Base-by-base conservation (phyloP, 164 flowering plant genomes). In the Stephania cephalantha region DNA sequence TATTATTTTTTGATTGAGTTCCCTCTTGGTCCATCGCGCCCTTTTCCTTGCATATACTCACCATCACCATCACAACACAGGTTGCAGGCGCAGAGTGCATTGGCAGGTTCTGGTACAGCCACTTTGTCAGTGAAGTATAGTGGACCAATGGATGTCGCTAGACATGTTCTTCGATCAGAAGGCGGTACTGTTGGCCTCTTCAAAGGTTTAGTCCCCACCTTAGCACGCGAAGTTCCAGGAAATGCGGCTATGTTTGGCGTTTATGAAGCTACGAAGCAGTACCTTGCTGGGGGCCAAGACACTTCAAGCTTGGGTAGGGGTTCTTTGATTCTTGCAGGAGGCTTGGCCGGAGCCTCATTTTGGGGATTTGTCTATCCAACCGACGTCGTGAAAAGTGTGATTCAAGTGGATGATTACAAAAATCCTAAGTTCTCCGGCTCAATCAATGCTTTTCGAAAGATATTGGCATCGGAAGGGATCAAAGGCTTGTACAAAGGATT, bases 141-240 rank as follows among this genome's bases (percentile, higher is more conserved):
- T n/a, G 98, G 99, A 17, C 99, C 99, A 46, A 85, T 93, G 87
- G 99, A 93, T 81, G 99, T 93, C 17, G 97, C 92, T 45, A 86
- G 81, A 82, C 98, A 91, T 10, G 99, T 93, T 72, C 85, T 92
- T n/a, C 81, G 78, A 73, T 88, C 91, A 53, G 97, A 90, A 86
- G 97, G 93, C 13, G 97, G 98, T 20, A 74, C 44, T 1, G 79
- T 79, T 66, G 98, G 98, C 76, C 89, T 95, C 18, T 95, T 90
- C 83, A 93, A 93, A 83, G 99, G 99, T 64, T 72, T 95, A 81
- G 85, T 84, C 65, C 98, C 99, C 10, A 95, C 99, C 5, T 46
- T 93, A 82, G 97, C 90, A 13, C 95, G 98, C 64, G 99, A 95
- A 84, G 85, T 95, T 52, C 99, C 99, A 0, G 99, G 99, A 84